These are phyloP conservation scores for Marvania coccoides DNA, from an alignment of 139 green algal species.

Conservation along the genomic window DNA sequence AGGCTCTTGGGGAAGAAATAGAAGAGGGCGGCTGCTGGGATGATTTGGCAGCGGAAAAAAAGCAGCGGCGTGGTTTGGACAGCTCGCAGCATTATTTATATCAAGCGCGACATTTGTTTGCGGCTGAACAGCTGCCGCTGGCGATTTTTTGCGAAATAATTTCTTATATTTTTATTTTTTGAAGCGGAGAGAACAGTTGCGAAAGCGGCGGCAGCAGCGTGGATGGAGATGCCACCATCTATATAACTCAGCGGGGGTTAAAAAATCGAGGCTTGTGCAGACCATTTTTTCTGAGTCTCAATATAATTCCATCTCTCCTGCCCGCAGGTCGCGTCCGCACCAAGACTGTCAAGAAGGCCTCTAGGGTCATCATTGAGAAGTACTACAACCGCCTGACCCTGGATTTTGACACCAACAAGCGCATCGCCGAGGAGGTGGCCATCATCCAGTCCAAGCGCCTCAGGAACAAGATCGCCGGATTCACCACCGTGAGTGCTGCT, in stretches of 20 bases:
- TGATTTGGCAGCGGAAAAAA: no score
- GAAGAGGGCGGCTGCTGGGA: neutral
- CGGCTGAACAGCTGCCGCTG: no score
- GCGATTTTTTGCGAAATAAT: no score
- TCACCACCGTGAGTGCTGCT: constrained; percentile 82
- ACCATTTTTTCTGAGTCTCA: neutral
- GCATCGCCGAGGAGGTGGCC: constrained; percentile 92
- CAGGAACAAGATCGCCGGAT: constrained; percentile 99
- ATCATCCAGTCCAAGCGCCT: constrained; percentile 96
- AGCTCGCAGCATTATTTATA: no score
- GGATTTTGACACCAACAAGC: constrained; percentile 98
- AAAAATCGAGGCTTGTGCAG: neutral
- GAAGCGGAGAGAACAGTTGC: neutral
- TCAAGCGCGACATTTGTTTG: no score
- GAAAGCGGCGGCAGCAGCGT: neutral
- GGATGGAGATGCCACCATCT: neutral
- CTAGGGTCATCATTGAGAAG: constrained; percentile 94
- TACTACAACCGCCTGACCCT: constrained; percentile 96
- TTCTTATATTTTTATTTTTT: neutral
- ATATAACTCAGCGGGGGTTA: neutral
- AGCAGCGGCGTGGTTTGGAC: no score
- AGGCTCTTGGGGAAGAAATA: neutral
- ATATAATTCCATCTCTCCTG: neutral
- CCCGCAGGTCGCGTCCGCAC: constrained; percentile 91
- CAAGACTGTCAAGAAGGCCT: constrained; percentile 98